Base-by-base conservation (phyloP, 768 basidiomycete species). In the Tylopilus rubrobrunneus region DNA sequence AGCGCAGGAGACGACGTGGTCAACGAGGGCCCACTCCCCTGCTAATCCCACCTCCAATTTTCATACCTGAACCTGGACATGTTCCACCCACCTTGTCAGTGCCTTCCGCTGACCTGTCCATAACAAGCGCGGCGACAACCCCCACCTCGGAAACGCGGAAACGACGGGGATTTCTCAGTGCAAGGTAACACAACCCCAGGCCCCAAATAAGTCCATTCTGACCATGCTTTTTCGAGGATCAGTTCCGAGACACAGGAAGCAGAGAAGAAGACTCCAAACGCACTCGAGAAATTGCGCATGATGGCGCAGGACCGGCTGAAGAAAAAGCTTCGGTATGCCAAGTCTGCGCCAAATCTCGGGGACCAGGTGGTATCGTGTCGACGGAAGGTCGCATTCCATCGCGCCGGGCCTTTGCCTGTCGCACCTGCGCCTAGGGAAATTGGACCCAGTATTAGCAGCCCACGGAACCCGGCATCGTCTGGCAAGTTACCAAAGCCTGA, bases 341-440 rank as follows among this genome's bases (percentile, higher is more conserved):
- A 60, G 31, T 67, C 68, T 10, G 51, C 59, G 12, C 63, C 67
- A 29, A 56, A 67, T 36, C 56, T 69, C 21, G 48, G 57, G 27
- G 49, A 54, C 6, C 45, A 45, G 34, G 29, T 42, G 33, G 51
- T 27, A 19, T n/a, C 28, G 14, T 29, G 23, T 12, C 23, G 28
- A 43, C 34, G 45, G 49, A 29, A 5, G 5, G 36, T 15, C n/a
- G 12, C 19, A 23, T 5, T n/a, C 15, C 48, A 27, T 21, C 45
- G 36, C 11, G 17, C 45, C 1, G 23, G 27, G 17, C 47, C 54
- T 12, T 28, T 8, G 4, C 17, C 39, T 21, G 11, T 10, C 6
- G 27, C 29, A 41, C 37, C 2, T 11, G 10, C n/a, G 8, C 39
- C 47, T 6, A 41, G 44, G 2, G 21, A 47, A 2, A 25, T 3